A percentile compares a stretch with the other conserved stretches of the same genome.
These are phyloP conservation scores for Elongisporangium prolatum DNA, from an alignment of 352 stramenopile species.

Conservation along the genomic window DNA sequence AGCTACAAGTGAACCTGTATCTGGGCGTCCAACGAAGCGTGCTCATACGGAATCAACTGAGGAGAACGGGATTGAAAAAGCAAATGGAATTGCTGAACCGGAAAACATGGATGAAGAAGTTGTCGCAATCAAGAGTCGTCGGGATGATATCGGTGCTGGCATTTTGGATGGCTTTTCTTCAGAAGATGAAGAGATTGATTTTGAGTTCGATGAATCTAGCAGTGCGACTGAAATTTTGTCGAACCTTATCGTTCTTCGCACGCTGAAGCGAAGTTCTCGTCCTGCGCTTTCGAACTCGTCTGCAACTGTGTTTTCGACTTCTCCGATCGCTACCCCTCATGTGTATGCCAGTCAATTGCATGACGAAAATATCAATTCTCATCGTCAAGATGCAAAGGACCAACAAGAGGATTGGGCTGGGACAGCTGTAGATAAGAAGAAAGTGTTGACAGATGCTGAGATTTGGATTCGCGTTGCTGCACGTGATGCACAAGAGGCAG, in stretches of 20 bases:
- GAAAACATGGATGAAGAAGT: not conserved
- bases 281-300: conserved; percentile 12
- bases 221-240: conserved; percentile 77
- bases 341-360: not conserved
- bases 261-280: conserved; percentile 54
- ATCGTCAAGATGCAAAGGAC: conserved; percentile 14
- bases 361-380: not conserved
- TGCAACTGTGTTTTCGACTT: conserved; percentile 11
- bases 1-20: conserved; percentile 12
- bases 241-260: conserved; percentile 71
- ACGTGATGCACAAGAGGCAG: conserved; percentile 58
- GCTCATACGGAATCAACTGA: not conserved
- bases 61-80: not conserved
- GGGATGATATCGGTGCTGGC: conserved; percentile 19
- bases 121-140: conserved; percentile 1
- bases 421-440: not conserved
- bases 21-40: conserved; percentile 17
- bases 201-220: conserved; percentile 63
- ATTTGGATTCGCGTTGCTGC: conserved; percentile 42
- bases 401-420: not conserved
- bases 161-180: conserved; percentile 30
- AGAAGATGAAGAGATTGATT: conserved; percentile 58
- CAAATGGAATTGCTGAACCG: not conserved
- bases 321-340: conserved; percentile 22
- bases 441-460: conserved; percentile 39